A percentile compares a stretch with the other conserved stretches of the same genome.
phyloP scores from a whole-genome alignment of 2,329 filamentous ascomycete species.

The Ampelomyces quisqualis region DNA sequence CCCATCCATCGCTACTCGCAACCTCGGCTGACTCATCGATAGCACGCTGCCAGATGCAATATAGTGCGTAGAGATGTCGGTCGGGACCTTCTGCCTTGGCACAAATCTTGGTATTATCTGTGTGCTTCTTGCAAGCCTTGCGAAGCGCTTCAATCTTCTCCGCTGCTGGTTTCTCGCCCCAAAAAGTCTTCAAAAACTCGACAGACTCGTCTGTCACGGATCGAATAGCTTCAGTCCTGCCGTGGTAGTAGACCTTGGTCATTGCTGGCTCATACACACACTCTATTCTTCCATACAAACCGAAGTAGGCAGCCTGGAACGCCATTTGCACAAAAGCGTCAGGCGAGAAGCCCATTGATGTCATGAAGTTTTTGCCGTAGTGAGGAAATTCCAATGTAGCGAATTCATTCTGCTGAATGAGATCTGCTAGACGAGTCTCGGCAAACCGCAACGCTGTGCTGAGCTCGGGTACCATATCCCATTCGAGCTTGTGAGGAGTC shows the following conservation, averaged over 20 bases:
- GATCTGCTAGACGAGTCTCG: slow-evolving; percentile 87
- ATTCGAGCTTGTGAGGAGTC: slow-evolving; percentile 92
- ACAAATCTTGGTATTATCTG: slow-evolving; percentile 76
- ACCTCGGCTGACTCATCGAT: slow-evolving; percentile 69
- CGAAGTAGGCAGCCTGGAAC: slow-evolving; percentile 97
- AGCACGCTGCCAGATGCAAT: slow-evolving; percentile 89
- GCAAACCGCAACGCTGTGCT: slow-evolving; percentile 91
- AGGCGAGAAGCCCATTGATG: slow-evolving; percentile 91
- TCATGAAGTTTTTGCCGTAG: slow-evolving; percentile 98
- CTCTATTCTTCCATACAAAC: slow-evolving; percentile 88
- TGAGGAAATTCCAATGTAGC: slow-evolving; percentile 82
- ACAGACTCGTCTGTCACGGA: slow-evolving; percentile 79
- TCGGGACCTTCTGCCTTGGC: slow-evolving; percentile 90
- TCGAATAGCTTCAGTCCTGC: slow-evolving; percentile 89
- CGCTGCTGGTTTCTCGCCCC: slow-evolving; percentile 81
- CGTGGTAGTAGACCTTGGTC: slow-evolving; percentile 93
- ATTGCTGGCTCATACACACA: slow-evolving; percentile 98
- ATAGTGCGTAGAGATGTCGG: slow-evolving; percentile 88
- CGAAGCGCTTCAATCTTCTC: slow-evolving; percentile 83
- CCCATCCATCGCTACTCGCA: slow-evolving; percentile 57
- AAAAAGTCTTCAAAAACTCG: slow-evolving; percentile 91
- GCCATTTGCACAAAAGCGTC: slow-evolving; percentile 99
- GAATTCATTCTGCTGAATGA: slow-evolving; percentile 97
- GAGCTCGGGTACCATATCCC: slow-evolving; percentile 94
- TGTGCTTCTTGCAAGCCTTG: slow-evolving; percentile 81